Conservation (phyloP, 139 green algal species). For the Spirogloea muscicola region DNA sequence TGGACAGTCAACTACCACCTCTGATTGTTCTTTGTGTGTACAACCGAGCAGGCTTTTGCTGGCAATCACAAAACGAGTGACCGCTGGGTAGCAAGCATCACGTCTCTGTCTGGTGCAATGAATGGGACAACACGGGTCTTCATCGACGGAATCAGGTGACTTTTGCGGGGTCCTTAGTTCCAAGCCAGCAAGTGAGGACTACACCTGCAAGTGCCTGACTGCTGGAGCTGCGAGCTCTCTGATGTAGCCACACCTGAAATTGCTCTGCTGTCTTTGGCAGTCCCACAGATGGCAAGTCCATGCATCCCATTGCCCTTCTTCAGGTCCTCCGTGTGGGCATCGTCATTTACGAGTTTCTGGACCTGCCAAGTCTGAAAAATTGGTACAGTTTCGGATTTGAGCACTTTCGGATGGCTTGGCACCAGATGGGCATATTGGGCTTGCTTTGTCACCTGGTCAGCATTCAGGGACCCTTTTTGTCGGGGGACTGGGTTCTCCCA, state of each 20-base stretch:
- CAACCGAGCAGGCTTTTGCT: conserved; percentile 31
- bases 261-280: neutral
- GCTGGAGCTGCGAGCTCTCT: neutral
- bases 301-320: conserved; percentile 13
- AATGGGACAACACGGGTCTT: conserved; percentile 48
- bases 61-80: conserved; percentile 23
- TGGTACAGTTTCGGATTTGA: conserved; percentile 38
- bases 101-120: conserved; percentile 38
- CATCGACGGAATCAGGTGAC: conserved; percentile 38
- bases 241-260: neutral
- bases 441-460: conserved; percentile 1
- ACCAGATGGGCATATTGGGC: conserved; percentile 13
- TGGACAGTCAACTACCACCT: too few relatives aligned
- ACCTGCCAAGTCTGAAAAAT: conserved; percentile 17
- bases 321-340: conserved; percentile 24
- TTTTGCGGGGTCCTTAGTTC: too few relatives aligned
- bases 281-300: neutral
- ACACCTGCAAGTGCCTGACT: neutral
- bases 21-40: too few relatives aligned
- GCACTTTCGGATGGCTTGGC: conserved; percentile 28
- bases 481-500: conserved; percentile 33
- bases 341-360: conserved; percentile 25
- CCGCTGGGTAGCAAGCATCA: conserved; percentile 40
- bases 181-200: too few relatives aligned
- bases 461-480: conserved; percentile 10